Base-by-base conservation (phyloP, 2,329 filamentous ascomycete species). In the Pezicula carpinea region DNA sequence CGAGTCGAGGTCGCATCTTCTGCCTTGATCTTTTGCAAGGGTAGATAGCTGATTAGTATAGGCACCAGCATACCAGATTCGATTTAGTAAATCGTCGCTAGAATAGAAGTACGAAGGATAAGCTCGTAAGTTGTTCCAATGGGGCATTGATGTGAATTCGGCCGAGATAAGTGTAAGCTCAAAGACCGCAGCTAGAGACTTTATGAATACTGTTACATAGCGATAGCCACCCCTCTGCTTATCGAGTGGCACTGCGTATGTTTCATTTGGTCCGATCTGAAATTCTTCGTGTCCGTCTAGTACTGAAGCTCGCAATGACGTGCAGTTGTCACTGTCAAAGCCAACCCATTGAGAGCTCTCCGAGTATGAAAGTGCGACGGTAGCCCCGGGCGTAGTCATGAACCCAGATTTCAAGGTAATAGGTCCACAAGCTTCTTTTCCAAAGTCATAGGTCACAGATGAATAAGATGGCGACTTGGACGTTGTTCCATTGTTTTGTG, bases 41-140 rank as follows among this genome's bases (percentile, higher is more conserved):
- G 39, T 32, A 17, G 39, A 42, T n/a, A 38, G 33, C 38, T 49
- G 48, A 34, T 69, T 57, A 4, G 68, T 71, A 46, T 71, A 71
- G 6, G 69, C 68, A 10, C 71, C 70, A 31, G 61, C 60, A 53
- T 75, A 75, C 71, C 72, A 74, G 46, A 74, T 69, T 3, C 68
- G 65, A 56, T 79, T 78, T 44, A 80, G 66, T 7, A 74, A 57
- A 17, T 21, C 64, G 34, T 64, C 66, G 50, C 63, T 68, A 7
- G 21, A 40, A 50, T 75, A 64, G 50, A 77, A 77, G 51, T 76
- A 76, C 10, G 38, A 22, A 4, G 38, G 38, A 40, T 40, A 40
- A 2, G 38, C 38, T 23, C 21, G 7, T 15, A 40, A 23, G 22
- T 26, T 23, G 3, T 22, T n/a, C 38, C 38, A 40, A 19, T 40